Percentiles rank a stretch among this genome's conserved stretches.
phyloP scores from a whole-genome alignment of 1,284 basidiomycete species.

The Lignosus rhinocerotis region DNA sequence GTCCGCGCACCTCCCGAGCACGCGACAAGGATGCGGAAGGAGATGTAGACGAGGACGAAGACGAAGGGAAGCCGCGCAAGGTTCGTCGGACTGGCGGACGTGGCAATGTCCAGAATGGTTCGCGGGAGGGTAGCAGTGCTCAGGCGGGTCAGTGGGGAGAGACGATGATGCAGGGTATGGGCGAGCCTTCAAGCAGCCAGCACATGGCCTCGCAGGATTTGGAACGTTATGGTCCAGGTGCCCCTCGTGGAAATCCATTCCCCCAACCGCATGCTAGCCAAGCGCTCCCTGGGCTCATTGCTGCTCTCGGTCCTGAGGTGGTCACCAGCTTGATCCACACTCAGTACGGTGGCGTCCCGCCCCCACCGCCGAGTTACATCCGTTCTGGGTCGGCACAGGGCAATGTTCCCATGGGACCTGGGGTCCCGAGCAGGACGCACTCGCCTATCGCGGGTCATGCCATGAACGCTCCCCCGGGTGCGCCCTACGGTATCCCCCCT shows the following conservation, averaged over 20 bases:
- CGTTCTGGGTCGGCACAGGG: conserved; percentile 52
- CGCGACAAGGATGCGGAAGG: conserved; percentile 43
- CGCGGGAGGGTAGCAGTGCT: conserved; percentile 22
- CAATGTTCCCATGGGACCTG: conserved; percentile 14
- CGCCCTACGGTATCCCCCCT: conserved; percentile 35
- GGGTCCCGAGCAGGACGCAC: conserved; percentile 62
- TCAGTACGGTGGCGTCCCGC: conserved; percentile 35
- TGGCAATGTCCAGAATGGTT: conserved; percentile 9
- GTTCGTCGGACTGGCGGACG: conserved; percentile 9
- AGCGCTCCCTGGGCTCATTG: conserved; percentile 59
- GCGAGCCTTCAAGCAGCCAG: conserved; percentile 16
- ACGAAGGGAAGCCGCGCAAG: conserved; percentile 31
- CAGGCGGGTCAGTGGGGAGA: conserved; percentile 27
- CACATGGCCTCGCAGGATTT: conserved; percentile 10
- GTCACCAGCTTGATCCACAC: conserved; percentile 32
- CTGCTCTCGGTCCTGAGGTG: conserved; percentile 40
- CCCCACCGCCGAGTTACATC: conserved; percentile 45
- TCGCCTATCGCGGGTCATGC: conserved; percentile 51
- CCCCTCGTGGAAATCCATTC: conserved; percentile 33
- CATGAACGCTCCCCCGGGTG: conserved; percentile 38
- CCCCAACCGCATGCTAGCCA: conserved; percentile 47
- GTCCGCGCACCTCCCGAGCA: conserved; percentile 40
- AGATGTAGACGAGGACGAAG: conserved; percentile 45
- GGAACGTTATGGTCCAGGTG: conserved; percentile 29
- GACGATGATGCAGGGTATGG: conserved; percentile 27